phyloP scores from a whole-genome alignment of 306 rosid genomes.

The Vachellia collinsii region DNA sequence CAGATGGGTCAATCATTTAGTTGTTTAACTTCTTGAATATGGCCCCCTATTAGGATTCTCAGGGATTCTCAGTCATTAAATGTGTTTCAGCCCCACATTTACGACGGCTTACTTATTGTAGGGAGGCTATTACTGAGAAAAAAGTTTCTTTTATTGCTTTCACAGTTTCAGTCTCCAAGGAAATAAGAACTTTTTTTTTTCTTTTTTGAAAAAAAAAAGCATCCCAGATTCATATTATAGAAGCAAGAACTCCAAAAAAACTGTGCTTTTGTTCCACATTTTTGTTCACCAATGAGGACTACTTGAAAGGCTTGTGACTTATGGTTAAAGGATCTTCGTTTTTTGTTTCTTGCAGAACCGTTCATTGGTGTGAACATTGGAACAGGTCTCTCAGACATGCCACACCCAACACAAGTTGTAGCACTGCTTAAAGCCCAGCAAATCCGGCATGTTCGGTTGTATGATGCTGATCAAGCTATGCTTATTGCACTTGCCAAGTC shows the following conservation, averaged over 20 bases:
- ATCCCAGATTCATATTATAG: background rate
- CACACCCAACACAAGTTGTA: constrained; percentile 84
- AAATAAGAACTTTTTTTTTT: background rate
- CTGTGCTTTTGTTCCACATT: constrained; percentile 16
- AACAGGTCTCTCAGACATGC: constrained; percentile 85
- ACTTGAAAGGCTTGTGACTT: background rate
- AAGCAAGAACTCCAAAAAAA: background rate
- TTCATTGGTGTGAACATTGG: constrained; percentile 84
- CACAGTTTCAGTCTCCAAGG: constrained; percentile 4
- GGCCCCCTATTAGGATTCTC: constrained; percentile 34
- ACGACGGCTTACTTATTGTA: background rate
- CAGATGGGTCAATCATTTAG: background rate
- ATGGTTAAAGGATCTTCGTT: background rate
- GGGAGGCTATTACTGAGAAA: background rate
- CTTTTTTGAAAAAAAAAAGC: too few relatives aligned
- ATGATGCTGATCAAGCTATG: constrained; percentile 74
- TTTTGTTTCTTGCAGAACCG: constrained; percentile 58
- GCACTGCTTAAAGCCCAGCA: constrained; percentile 79
- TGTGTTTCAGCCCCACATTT: constrained; percentile 32
- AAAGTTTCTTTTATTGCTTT: constrained; percentile 3
- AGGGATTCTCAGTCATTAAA: constrained; percentile 27
- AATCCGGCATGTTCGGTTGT: constrained; percentile 68
- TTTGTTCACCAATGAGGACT: background rate
- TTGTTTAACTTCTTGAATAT: constrained; percentile 26
- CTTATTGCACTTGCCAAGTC: constrained; percentile 80